Base-by-base conservation (phyloP, 2,329 filamentous ascomycete species). In the Trichoderma oligosporum region DNA sequence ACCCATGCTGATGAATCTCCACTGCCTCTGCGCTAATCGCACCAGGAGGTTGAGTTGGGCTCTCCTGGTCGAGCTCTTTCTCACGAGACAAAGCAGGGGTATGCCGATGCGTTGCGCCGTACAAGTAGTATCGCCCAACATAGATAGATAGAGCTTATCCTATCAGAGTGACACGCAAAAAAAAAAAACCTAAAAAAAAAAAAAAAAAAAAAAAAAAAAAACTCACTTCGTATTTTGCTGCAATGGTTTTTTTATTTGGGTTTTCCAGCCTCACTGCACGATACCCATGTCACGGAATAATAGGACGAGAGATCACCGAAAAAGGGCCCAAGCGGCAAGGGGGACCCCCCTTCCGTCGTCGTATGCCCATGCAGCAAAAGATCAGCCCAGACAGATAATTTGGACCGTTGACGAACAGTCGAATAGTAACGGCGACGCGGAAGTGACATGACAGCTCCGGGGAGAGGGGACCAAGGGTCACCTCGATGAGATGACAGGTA, bases 361-460 rank as follows among this genome's bases (percentile, higher is more conserved):
- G 39, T 57, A 44, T 51, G 38, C 35, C 29, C 48, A 58, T 58
- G 56, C 41, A 35, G 35, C n/a, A 33, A 36, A n/a, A 47, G 31
- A 31, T 39, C 47, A 51, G 35, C 22, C 45, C 33, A 41, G 48
- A 58, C 56, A 58, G 25, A 31, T 35, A 59, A 39, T 56, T 59
- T n/a, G 44, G 51, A 24, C 41, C 44, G 44, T 49, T 59, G 51
- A 31, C 52, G 51, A 59, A 48, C 51, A 44, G 36, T 48, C 22
- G 44, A 53, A 38, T 18, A 53, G 31, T 18, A 56, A 33, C 42
- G 55, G 55, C 46, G 51, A 29, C 51, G 33, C 44, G 44, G 51
- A 48, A 48, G 35, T 48, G 42, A 39, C 29, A 33, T 56, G 51
- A 59, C 44, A 44, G 57, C 51, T 56, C 44, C 56, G 36, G 44